Percentiles rank a stretch among this genome's conserved stretches.
phyloP scores from a whole-genome alignment of 108 stramenopile species.

The Discostella pseudostelligera region DNA sequence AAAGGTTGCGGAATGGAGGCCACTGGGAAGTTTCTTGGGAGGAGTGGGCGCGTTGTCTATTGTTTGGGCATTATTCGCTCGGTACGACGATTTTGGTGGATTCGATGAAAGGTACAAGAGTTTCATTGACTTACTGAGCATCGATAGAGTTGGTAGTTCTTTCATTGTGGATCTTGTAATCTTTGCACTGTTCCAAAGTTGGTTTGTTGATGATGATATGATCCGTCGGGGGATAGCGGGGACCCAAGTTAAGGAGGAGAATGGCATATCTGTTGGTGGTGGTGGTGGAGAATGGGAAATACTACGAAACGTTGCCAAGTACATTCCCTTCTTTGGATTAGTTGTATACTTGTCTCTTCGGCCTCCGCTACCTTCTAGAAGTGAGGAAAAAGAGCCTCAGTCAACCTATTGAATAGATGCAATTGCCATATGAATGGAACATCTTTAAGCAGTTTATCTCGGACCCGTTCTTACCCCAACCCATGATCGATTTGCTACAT shows the following conservation, averaged over 20 bases:
- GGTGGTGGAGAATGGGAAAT: constrained; percentile 17
- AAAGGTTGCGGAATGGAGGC: constrained; percentile 51
- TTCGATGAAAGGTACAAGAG: constrained; percentile 41
- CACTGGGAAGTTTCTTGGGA: constrained; percentile 54
- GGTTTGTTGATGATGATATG: constrained; percentile 81
- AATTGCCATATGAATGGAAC: too few relatives aligned
- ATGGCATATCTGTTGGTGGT: too few relatives aligned
- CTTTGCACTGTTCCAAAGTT: constrained; percentile 78
- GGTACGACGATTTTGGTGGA: constrained; percentile 57
- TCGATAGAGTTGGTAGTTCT: constrained; percentile 74
- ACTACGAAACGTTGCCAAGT: constrained; percentile 53
- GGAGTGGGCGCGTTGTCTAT: constrained; percentile 66
- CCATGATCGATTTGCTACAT: too few relatives aligned
- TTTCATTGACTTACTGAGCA: constrained; percentile 60
- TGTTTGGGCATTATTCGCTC: constrained; percentile 58
- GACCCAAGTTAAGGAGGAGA: too few relatives aligned
- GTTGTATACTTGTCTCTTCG: constrained; percentile 65
- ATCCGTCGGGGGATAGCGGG: constrained; percentile 58
- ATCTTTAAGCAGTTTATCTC: too few relatives aligned
- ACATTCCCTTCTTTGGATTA: constrained; percentile 79
- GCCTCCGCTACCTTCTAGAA: constrained; percentile 26
- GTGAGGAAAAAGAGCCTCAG: background rate
- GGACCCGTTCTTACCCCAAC: too few relatives aligned
- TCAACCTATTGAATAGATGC: too few relatives aligned
- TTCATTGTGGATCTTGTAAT: constrained; percentile 79